Percentiles rank a stretch among this genome's conserved stretches.
Evolutionary conservation across 192 early-diverging fungal species (phyloP).

Genomic region (Mycoemilia scoparia): DNA sequence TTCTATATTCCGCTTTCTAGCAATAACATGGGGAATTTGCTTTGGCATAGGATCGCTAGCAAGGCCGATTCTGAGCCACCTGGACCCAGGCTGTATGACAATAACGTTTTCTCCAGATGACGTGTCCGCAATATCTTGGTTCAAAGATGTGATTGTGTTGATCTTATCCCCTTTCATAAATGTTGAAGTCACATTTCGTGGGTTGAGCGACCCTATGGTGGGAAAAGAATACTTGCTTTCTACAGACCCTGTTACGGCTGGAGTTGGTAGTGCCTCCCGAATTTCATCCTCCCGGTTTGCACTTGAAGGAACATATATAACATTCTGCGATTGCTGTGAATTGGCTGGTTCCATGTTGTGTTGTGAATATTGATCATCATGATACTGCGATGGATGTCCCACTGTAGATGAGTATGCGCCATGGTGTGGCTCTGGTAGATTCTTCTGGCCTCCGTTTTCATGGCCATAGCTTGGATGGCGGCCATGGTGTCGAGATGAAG

Average conservation of each 20-base stretch:
- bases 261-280: neutral
- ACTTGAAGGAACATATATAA: neutral
- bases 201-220: constrained; percentile 8
- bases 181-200: constrained; percentile 13
- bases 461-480: too few species aligned
- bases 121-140: constrained; percentile 6
- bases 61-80: constrained; percentile 59
- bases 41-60: constrained; percentile 66
- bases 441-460: too few species aligned
- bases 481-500: too few species aligned
- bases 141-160: constrained; percentile 2
- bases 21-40: constrained; percentile 63
- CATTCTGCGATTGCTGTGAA: too few species aligned
- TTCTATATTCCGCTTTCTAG: constrained; percentile 31
- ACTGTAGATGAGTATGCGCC: neutral
- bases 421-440: too few species aligned
- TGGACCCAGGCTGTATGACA: constrained; percentile 75
- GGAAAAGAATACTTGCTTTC: constrained; percentile 29
- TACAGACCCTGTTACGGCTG: constrained; percentile 3
- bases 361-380: neutral
- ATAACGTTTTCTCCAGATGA: constrained; percentile 47
- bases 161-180: constrained; percentile 13
- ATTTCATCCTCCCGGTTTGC: neutral
- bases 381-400: neutral
- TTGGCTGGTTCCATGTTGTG: neutral